These are phyloP conservation scores for Trichothecium sympodiale DNA, from an alignment of 2,329 filamentous ascomycete genomes.

Conservation along the genomic window DNA sequence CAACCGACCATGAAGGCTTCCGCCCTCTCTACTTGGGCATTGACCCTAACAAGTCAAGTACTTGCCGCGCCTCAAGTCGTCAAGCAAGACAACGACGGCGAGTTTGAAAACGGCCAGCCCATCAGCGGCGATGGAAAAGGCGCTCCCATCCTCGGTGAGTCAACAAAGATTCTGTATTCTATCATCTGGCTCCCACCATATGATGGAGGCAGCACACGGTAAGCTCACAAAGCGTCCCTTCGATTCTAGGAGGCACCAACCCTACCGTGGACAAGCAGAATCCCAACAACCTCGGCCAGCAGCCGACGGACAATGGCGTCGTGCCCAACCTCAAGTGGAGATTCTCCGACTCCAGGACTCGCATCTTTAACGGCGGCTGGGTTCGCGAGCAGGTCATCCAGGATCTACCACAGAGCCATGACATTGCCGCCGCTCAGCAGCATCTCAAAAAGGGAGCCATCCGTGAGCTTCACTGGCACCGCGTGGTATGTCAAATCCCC, in stretches of 20 bases:
- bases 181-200: too few species aligned
- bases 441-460: slow-evolving; percentile 56
- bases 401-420: slow-evolving; percentile 54
- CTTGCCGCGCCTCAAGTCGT: slow-evolving; percentile 10
- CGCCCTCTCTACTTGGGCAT: slow-evolving; percentile 3
- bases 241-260: slow-evolving; percentile 50
- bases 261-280: slow-evolving; percentile 49
- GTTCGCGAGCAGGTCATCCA: slow-evolving; percentile 54
- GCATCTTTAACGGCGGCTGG: slow-evolving; percentile 53
- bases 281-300: slow-evolving; percentile 49
- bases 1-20: slow-evolving; percentile 7
- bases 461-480: slow-evolving; percentile 57
- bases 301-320: slow-evolving; percentile 50
- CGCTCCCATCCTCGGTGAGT: slow-evolving; percentile 43
- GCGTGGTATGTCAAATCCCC: slow-evolving; percentile 42
- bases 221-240: not conserved
- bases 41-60: slow-evolving; percentile 5
- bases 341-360: slow-evolving; percentile 56
- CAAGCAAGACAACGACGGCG: slow-evolving; percentile 11
- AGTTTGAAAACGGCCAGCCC: slow-evolving; percentile 42
- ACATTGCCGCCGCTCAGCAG: slow-evolving; percentile 58
- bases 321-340: slow-evolving; percentile 61
- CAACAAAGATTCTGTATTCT: too few species aligned
- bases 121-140: slow-evolving; percentile 47
- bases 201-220: not conserved